Conservation (phyloP, 1,284 basidiomycete species). For the Ceratobasidium sp. region DNA sequence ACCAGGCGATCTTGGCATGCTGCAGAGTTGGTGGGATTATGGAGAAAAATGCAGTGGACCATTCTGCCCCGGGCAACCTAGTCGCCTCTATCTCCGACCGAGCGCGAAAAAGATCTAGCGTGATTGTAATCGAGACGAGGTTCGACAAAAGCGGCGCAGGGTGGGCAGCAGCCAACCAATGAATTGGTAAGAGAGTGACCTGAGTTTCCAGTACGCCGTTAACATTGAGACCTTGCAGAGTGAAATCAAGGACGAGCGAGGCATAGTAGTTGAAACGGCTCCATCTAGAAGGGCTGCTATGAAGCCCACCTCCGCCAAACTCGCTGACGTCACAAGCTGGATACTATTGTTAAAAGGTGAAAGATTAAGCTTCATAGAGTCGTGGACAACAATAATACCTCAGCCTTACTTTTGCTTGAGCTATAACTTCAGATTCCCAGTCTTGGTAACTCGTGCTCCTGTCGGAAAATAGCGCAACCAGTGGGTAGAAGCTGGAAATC, state of each 20-base stretch:
- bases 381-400: too few species aligned
- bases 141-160: constrained; percentile 5
- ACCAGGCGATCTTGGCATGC: background rate
- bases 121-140: constrained; percentile 21
- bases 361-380: too few species aligned
- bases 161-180: constrained; percentile 11
- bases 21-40: constrained; percentile 6
- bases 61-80: constrained; percentile 7
- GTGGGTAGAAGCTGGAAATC: constrained; percentile 15
- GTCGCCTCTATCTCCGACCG: too few species aligned
- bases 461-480: constrained; percentile 10
- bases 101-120: background rate
- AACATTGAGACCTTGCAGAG: background rate
- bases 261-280: constrained; percentile 19
- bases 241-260: background rate
- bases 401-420: background rate
- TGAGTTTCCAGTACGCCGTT: background rate
- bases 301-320: constrained; percentile 3
- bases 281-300: constrained; percentile 7
- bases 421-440: constrained; percentile 13
- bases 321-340: background rate
- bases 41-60: background rate
- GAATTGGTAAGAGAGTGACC: constrained; percentile 9
- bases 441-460: constrained; percentile 2
- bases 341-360: too few species aligned